Conservation (phyloP, 2,329 filamentous ascomycete species). For the Talaromyces funiculosus region DNA sequence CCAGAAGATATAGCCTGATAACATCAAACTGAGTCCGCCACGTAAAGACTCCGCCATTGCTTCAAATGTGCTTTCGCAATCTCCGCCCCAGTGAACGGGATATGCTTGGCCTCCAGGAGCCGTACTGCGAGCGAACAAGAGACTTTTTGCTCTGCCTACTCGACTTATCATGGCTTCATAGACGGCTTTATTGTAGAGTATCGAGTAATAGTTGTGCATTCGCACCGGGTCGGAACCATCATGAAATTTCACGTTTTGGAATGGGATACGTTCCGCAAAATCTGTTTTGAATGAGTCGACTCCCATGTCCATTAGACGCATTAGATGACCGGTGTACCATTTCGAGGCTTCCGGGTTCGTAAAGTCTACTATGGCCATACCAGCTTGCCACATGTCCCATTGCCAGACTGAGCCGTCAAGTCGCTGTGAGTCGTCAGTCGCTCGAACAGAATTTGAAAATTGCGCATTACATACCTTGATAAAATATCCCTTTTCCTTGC, state of each 20-base stretch:
- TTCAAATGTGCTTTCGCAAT: conserved; percentile 68
- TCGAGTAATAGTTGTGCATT: conserved; percentile 77
- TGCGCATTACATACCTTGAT: conserved; percentile 44
- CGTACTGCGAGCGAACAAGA: conserved; percentile 63
- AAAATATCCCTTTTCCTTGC: conserved; percentile 59
- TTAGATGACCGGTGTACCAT: conserved; percentile 61
- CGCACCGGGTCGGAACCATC: conserved; percentile 56
- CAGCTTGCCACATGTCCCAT: conserved; percentile 72
- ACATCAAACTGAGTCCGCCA: conserved; percentile 58
- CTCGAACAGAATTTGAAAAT: not conserved
- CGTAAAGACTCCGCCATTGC: conserved; percentile 67
- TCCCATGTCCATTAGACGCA: conserved; percentile 60
- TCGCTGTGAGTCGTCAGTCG: conserved; percentile 34
- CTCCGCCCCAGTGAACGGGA: conserved; percentile 67
- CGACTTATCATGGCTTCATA: conserved; percentile 58
- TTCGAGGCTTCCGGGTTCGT: conserved; percentile 63
- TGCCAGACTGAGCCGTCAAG: conserved; percentile 67
- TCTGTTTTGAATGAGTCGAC: conserved; percentile 71
- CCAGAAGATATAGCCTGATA: conserved; percentile 64
- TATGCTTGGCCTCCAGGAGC: conserved; percentile 65
- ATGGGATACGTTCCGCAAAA: conserved; percentile 67
- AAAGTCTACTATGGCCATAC: conserved; percentile 69
- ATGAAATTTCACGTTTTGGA: conserved; percentile 59
- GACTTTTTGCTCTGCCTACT: conserved; percentile 49
- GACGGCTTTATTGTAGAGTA: conserved; percentile 64